phyloP scores from a whole-genome alignment of 2,329 filamentous ascomycete species.

The Talaromyces sp. region DNA sequence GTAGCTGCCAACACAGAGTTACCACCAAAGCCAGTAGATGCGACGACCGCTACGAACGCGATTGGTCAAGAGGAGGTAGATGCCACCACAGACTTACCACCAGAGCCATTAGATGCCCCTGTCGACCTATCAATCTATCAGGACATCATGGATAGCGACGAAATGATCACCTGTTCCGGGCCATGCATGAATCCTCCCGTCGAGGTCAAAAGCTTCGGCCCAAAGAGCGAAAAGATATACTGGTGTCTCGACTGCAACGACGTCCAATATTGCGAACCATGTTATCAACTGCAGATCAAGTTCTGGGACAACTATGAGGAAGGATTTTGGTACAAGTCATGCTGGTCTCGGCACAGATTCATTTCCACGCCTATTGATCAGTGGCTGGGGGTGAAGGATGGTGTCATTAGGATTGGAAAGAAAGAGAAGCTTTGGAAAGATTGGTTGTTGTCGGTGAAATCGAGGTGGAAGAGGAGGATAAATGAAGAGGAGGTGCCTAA shows the following conservation, averaged over 20 bases:
- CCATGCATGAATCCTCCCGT: background rate
- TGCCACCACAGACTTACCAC: background rate
- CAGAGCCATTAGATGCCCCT: background rate
- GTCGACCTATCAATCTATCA: background rate
- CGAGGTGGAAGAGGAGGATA: conserved; percentile 2
- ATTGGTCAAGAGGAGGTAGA: background rate
- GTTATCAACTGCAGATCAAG: conserved; percentile 3
- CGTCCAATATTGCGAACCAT: background rate
- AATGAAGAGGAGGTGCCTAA: background rate
- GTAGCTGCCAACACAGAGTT: background rate
- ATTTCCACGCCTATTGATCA: conserved; percentile 6
- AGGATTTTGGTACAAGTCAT: conserved; percentile 1
- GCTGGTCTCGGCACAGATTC: conserved; percentile 5
- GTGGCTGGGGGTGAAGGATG: background rate
- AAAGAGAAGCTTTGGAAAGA: conserved; percentile 9
- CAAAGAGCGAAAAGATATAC: background rate
- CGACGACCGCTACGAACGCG: background rate
- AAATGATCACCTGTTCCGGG: background rate
- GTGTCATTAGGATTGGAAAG: conserved; percentile 4
- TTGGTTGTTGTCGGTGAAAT: conserved; percentile 7
- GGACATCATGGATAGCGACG: background rate
- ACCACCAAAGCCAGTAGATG: background rate
- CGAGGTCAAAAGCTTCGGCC: background rate
- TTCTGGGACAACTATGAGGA: conserved; percentile 5
- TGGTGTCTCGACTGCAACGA: background rate